Evolutionary conservation across 208 protist species (phyloP).

Genomic region (Zelonia costaricensis): DNA sequence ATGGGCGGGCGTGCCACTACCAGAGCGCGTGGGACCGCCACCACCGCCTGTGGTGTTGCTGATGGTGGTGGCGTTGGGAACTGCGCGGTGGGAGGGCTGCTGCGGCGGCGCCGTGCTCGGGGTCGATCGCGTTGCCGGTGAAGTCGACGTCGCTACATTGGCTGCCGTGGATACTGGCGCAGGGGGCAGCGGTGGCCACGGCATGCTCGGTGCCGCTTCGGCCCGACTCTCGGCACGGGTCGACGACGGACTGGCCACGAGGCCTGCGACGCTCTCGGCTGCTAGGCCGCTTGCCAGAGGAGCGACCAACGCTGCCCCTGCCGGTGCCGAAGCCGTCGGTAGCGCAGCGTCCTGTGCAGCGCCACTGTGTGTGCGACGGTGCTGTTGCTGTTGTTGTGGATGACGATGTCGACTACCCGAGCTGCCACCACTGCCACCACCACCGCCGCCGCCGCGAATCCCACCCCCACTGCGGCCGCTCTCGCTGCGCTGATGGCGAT

Average conservation of each 20-base stretch:
- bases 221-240: not conserved
- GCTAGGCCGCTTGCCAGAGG: no score
- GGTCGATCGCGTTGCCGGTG: no score
- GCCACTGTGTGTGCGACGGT: not conserved
- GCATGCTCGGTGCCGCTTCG: not conserved
- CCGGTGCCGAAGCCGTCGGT: no score
- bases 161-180: not conserved
- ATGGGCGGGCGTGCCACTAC: not conserved
- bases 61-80: no score
- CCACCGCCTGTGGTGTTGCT: no score
- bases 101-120: no score
- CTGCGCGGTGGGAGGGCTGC: no score
- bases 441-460: no score
- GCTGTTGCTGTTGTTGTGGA: constrained; percentile 1
- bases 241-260: not conserved
- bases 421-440: not conserved
- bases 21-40: not conserved
- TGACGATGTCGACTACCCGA: not conserved
- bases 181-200: not conserved
- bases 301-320: no score
- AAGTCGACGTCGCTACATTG: no score
- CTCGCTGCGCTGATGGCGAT: constrained; percentile 3
- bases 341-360: not conserved
- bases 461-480: constrained; percentile 7
- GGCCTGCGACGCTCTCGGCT: not conserved